phyloP scores from a whole-genome alignment of 129 eudicot species.

The Escallonia rubra region DNA sequence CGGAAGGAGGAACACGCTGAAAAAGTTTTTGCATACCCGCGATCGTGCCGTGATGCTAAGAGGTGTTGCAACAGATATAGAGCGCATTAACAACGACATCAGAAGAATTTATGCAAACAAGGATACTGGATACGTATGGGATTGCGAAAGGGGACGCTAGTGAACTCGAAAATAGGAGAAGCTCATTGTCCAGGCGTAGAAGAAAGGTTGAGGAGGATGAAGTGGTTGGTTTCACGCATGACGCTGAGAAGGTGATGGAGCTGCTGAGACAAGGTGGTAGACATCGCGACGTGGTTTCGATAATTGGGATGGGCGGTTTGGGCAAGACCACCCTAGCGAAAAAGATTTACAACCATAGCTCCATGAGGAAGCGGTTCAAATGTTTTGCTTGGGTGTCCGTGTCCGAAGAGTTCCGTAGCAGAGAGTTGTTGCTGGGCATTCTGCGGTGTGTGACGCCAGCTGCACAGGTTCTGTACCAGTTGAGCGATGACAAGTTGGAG shows the following conservation, averaged over 20 bases:
- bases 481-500: constrained; percentile 5
- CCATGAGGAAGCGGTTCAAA: too few species aligned
- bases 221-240: not conserved
- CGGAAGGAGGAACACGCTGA: not conserved
- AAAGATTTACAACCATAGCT: not conserved
- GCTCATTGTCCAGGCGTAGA: not conserved
- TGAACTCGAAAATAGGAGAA: not conserved
- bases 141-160: not conserved
- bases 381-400: too few species aligned
- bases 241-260: not conserved
- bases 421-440: not conserved
- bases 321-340: not conserved
- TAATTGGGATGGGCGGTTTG: not conserved
- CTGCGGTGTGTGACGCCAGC: not conserved
- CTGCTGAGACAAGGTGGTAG: not conserved
- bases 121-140: not conserved
- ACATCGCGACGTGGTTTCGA: not conserved
- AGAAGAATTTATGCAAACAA: not conserved
- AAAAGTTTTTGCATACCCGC: not conserved
- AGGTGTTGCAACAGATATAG: not conserved
- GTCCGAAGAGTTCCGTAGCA: not conserved
- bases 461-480: not conserved
- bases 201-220: not conserved
- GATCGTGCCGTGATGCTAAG: not conserved
- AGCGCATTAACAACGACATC: not conserved